These are phyloP conservation scores for Pleurostoma richardsiae DNA, from an alignment of 2,329 filamentous ascomycete genomes.

Conservation along the genomic window DNA sequence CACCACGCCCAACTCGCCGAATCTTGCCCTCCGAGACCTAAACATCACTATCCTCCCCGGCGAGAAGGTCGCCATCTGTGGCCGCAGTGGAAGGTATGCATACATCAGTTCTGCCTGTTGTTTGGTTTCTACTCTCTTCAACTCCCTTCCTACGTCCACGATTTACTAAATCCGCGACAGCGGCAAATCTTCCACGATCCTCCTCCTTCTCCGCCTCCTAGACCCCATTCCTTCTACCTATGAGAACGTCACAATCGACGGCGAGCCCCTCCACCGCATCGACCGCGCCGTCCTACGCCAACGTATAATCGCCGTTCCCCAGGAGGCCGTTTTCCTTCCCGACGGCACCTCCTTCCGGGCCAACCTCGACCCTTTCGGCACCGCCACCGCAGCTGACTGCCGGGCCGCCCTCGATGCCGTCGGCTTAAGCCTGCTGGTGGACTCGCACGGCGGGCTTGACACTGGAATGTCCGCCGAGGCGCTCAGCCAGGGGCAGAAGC, in stretches of 20 bases:
- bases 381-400: constrained; percentile 25
- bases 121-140: too few relatives aligned
- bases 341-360: constrained; percentile 30
- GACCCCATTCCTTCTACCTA: constrained; percentile 24
- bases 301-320: constrained; percentile 45
- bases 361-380: constrained; percentile 36
- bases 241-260: constrained; percentile 36
- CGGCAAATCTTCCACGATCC: constrained; percentile 37
- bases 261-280: constrained; percentile 26
- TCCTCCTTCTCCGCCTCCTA: constrained; percentile 33
- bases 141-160: neutral
- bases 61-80: constrained; percentile 35
- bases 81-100: constrained; percentile 30
- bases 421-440: constrained; percentile 23
- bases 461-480: constrained; percentile 37
- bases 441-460: constrained; percentile 25
- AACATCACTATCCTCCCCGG: constrained; percentile 22
- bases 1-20: neutral
- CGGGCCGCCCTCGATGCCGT: constrained; percentile 27
- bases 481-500: constrained; percentile 44
- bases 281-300: constrained; percentile 36
- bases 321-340: constrained; percentile 48
- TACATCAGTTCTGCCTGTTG: neutral
- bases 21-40: constrained; percentile 20
- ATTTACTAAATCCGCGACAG: constrained; percentile 20